Base-by-base conservation (phyloP, 2,329 filamentous ascomycete genomes). In the Arthrobotrys sinensis region DNA sequence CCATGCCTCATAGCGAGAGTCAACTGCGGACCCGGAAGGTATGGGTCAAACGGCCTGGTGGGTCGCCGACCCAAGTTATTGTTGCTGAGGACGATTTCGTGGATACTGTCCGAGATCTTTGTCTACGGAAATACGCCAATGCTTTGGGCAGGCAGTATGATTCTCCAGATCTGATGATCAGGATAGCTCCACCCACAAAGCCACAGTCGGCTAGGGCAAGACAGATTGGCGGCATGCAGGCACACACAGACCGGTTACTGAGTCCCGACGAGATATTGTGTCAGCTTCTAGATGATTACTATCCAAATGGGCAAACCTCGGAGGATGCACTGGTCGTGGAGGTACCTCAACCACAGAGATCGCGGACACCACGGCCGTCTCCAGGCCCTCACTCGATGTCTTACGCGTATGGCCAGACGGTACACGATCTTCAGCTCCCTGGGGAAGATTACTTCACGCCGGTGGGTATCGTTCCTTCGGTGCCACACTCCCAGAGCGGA, bases 321-420 rank as follows among this genome's bases (percentile, higher is more conserved):
- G 91, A 94, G 67, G 96, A 99, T 83, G 96, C 96, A 6, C 88
- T 99, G 79, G 83, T 97, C 80, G 97, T 99, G 82, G 94, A 98
- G 82, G 90, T 96, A 19, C 93, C 94, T 14, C 86, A 87, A 40
- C 72, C 64, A 48, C 77, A 79, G 67, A 64, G 67, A 32, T 68
- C 70, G n/a, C 89, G 91, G 76, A 94, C 93, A 0, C 94, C 94
- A 0, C 92, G 91, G 81, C 90, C 92, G 10, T 97, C 94, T 8
- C 94, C 94, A 1, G 75, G 83, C 85, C 6, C 87, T 0, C 75
- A 78, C 16, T 66, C 75, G n/a, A 78, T 78, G 67, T 78, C 75
- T 36, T 79, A 78, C 46, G 75, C 75, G 28, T 78, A 78, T 28
- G 62, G 45, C 40, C 71, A 79, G 38, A 79, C 52, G 16, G 50